Evolutionary conservation across 2,329 filamentous ascomycete genomes (phyloP).

Genomic region (Neofusicoccum ribis): DNA sequence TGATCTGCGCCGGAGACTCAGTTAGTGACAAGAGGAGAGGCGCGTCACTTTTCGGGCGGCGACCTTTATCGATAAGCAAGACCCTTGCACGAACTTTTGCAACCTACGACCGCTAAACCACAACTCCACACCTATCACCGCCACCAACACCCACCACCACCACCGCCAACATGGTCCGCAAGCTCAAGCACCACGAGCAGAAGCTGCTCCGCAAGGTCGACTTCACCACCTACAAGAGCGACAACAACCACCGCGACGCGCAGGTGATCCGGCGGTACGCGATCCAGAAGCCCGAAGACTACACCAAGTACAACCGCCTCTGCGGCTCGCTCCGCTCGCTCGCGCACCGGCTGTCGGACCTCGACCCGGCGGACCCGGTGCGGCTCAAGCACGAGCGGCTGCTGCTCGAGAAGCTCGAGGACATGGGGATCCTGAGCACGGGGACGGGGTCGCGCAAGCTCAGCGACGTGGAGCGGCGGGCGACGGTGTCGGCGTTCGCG

Average conservation of each 20-base stretch:
- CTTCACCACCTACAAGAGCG: conserved; percentile 90
- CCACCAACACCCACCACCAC: not conserved
- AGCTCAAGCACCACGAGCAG: no score
- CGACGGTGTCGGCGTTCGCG: conserved; percentile 88
- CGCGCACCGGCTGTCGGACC: conserved; percentile 80
- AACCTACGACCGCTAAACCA: no score
- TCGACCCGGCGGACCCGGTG: conserved; percentile 75
- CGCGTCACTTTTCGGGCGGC: no score
- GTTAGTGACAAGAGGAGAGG: no score
- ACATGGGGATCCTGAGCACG: conserved; percentile 81
- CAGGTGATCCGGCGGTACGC: conserved; percentile 80
- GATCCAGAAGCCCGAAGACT: conserved; percentile 87
- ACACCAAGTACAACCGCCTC: conserved; percentile 55
- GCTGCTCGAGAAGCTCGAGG: conserved; percentile 86
- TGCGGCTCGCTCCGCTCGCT: conserved; percentile 76
- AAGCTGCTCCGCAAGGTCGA: conserved; percentile 91
- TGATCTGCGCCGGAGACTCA: no score
- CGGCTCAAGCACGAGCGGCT: conserved; percentile 83
- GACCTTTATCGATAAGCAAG: no score
- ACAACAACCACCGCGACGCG: conserved; percentile 82
- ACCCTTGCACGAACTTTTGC: no score
- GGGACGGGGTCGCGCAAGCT: conserved; percentile 62
- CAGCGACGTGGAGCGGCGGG: conserved; percentile 75
- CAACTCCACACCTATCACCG: no score
- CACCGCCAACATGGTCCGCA: not conserved